These are phyloP conservation scores for Paracoccidioides lutzii DNA, from an alignment of 2,329 filamentous ascomycete genomes.

Conservation along the genomic window DNA sequence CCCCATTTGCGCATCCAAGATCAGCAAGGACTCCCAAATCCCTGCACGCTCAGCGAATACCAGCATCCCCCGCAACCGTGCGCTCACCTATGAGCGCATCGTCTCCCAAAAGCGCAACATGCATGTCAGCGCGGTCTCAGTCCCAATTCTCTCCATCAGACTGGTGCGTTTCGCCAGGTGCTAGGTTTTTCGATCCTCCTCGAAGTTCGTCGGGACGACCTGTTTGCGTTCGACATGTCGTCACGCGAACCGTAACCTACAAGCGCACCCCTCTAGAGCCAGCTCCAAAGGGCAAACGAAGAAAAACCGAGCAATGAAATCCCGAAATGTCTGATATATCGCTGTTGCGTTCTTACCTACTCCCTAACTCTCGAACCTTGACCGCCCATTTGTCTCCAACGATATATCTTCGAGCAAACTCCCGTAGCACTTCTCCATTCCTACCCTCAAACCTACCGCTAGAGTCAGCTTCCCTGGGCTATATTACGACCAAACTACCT, in stretches of 20 bases:
- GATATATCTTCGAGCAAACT: not conserved
- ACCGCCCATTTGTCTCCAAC: not conserved
- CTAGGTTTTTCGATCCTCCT: conserved; percentile 48
- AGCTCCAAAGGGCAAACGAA: conserved; percentile 82
- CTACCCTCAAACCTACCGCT: not conserved
- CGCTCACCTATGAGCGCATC: conserved; percentile 35
- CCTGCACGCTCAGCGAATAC: conserved; percentile 56
- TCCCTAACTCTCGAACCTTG: not conserved
- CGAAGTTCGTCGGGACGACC: conserved; percentile 50
- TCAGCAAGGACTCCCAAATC: conserved; percentile 47
- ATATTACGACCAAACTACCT: not conserved
- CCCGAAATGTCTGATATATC: not conserved
- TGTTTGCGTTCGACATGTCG: conserved; percentile 69
- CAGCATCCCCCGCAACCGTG: conserved; percentile 50
- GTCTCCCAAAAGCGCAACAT: conserved; percentile 45
- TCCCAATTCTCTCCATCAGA: conserved; percentile 69
- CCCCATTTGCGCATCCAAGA: conserved; percentile 43
- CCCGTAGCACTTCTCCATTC: not conserved
- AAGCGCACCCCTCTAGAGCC: conserved; percentile 65
- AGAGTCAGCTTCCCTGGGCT: not conserved
- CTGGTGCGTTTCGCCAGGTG: conserved; percentile 61
- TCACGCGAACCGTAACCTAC: conserved; percentile 78
- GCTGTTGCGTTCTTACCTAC: not conserved
- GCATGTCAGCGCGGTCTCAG: conserved; percentile 54
- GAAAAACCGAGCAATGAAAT: conserved; percentile 43